Percentiles rank a stretch among this genome's conserved stretches.
These are phyloP conservation scores for Acacia melanoxylon DNA, from an alignment of 306 rosid species.

Conservation along the genomic window DNA sequence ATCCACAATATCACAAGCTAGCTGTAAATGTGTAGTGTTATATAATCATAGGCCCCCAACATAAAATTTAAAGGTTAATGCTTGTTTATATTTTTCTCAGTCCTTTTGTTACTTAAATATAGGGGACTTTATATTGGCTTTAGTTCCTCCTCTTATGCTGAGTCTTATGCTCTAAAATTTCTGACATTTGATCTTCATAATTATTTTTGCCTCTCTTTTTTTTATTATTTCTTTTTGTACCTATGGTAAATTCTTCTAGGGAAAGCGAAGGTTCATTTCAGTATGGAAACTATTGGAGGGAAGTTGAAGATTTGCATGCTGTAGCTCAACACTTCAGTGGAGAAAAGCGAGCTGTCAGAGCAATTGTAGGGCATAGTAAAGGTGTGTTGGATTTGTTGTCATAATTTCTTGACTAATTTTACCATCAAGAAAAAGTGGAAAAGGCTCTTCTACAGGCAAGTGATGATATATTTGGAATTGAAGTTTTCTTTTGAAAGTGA, in stretches of 20 bases:
- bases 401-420: conserved; percentile 9
- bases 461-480: conserved; percentile 7
- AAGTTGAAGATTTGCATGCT: conserved; percentile 66
- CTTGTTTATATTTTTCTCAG: background rate
- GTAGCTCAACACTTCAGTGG: conserved; percentile 55
- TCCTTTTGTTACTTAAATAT: background rate
- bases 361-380: conserved; percentile 80
- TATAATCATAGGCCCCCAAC: too few species aligned
- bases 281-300: conserved; percentile 52
- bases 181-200: conserved; percentile 1
- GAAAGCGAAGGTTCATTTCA: conserved; percentile 76
- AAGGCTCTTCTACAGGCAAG: background rate
- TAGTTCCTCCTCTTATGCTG: conserved; percentile 22
- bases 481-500: conserved; percentile 12
- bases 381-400: conserved; percentile 44
- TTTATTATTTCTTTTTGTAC: conserved; percentile 16
- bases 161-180: conserved; percentile 9
- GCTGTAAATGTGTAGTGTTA: background rate
- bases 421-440: background rate
- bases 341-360: conserved; percentile 48
- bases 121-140: background rate
- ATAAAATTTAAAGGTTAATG: background rate
- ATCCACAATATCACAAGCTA: too few species aligned
- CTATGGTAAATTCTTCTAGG: conserved; percentile 41
- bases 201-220: conserved; percentile 8